phyloP scores from a whole-genome alignment of 2,329 filamentous ascomycete genomes.

The Botrytis byssoidea region DNA sequence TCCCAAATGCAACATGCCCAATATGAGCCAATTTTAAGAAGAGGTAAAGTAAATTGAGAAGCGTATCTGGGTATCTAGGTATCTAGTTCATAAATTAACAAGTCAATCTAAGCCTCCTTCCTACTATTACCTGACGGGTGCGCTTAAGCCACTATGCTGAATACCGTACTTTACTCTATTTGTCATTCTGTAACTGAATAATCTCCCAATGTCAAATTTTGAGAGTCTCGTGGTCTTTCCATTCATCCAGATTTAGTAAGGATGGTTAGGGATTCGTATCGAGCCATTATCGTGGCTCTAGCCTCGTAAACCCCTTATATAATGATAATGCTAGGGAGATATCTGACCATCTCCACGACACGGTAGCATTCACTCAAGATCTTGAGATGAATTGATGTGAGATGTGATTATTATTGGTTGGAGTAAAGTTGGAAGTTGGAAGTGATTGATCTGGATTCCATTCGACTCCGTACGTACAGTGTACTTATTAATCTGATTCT shows the following conservation, averaged over 20 bases:
- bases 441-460: not conserved
- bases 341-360: not conserved
- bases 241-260: not conserved
- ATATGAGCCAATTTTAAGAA: not conserved
- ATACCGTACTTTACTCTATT: not conserved
- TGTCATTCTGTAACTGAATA: not conserved
- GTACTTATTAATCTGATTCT: not conserved
- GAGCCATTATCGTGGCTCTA: not conserved
- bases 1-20: not conserved
- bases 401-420: not conserved
- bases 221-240: constrained; percentile 7
- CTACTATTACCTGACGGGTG: not conserved
- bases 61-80: not conserved
- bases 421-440: not conserved
- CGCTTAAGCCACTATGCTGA: not conserved
- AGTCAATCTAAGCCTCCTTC: not conserved
- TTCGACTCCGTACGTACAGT: not conserved
- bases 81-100: not conserved
- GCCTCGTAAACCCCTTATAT: not conserved
- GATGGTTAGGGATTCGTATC: not conserved
- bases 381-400: not conserved
- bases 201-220: not conserved
- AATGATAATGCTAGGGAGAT: not conserved
- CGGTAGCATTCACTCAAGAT: not conserved
- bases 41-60: not conserved